Conservation (phyloP, 2,329 filamentous ascomycete species). For the Aspergillus sp. region DNA sequence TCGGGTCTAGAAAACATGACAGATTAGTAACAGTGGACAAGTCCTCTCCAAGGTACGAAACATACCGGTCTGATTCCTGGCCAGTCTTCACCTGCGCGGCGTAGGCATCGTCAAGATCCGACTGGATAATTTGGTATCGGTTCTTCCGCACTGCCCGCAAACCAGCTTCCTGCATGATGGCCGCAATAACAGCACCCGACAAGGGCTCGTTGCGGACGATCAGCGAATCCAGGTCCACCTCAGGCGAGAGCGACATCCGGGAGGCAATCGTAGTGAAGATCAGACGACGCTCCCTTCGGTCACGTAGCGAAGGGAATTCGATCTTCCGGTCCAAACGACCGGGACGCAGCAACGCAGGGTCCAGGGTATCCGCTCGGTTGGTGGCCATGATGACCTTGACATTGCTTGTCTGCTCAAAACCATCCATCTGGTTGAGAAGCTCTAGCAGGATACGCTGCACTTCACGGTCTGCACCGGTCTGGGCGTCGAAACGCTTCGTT, state of each 20-base stretch:
- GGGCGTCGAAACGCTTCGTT: conserved; percentile 97
- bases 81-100: conserved; percentile 89
- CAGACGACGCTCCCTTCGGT: conserved; percentile 86
- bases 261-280: conserved; percentile 96
- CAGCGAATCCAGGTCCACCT: conserved; percentile 91
- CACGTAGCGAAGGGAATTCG: conserved; percentile 91
- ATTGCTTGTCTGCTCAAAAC: conserved; percentile 97
- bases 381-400: conserved; percentile 99
- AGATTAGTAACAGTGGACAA: not conserved
- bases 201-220: conserved; percentile 96
- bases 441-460: conserved; percentile 97
- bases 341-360: conserved; percentile 87
- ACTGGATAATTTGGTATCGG: conserved; percentile 97
- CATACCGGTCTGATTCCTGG: conserved; percentile 57
- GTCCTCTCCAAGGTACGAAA: not conserved
- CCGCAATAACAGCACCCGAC: conserved; percentile 90
- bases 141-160: conserved; percentile 93
- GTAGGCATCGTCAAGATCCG: conserved; percentile 93
- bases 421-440: conserved; percentile 98
- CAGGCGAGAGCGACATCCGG: conserved; percentile 95
- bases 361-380: conserved; percentile 93
- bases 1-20: conserved; percentile 59
- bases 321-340: conserved; percentile 97
- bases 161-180: conserved; percentile 98
- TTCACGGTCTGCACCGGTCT: conserved; percentile 95